Evolutionary conservation across 495 filamentous ascomycete species (phyloP), one percentile per base, ranked within the genome.

Genomic region (Xylaria castorea): DNA sequence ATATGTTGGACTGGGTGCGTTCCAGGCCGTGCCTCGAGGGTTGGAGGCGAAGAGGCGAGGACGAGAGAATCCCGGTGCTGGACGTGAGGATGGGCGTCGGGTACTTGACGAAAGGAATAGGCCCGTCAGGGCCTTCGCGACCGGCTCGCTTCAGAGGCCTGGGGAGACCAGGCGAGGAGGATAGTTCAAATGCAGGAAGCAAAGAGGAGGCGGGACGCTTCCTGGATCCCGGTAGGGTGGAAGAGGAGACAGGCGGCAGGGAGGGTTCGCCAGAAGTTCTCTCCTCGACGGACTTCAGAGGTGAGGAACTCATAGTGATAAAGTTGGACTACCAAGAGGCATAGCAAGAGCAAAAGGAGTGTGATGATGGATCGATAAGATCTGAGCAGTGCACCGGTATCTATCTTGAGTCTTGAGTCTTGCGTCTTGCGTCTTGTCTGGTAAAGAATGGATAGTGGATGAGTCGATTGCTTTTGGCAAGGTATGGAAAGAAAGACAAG

Each of bases 71-170:
- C 73, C 93, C 92, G 64, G 95, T 97, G 48, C 94, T 97, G 3
- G 96, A 98, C 34, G 95, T 97, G 61, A 94, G 94, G 27, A 97
- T 89, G 0, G 95, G 95, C 1, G 95, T 97, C 40, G 95, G 96
- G 82, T 98, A 94, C 76, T 89, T 90, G 74, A 84, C 72, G 72
- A 85, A 87, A 40, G 84, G 79, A 74, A 74, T 80, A 22, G 81
- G 79, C 18, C 71, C 78, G 65, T 80, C 72, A 62, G 76, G 80
- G 50, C 86, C 83, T 71, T 88, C 87, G 75, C 89, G 87, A 81
- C 90, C 88, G 79, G 89, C 85, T 80, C 92, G 89, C 85, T 94
- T 92, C 67, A 86, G 84, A 18, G 92, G 89, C 51, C 92, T 88
- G 74, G 94, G 93, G 70, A 95, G 88, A 71, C 86, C 89, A 34